Evolutionary conservation across 495 filamentous ascomycete species (phyloP).

Genomic region (Daldinia caldariorum): DNA sequence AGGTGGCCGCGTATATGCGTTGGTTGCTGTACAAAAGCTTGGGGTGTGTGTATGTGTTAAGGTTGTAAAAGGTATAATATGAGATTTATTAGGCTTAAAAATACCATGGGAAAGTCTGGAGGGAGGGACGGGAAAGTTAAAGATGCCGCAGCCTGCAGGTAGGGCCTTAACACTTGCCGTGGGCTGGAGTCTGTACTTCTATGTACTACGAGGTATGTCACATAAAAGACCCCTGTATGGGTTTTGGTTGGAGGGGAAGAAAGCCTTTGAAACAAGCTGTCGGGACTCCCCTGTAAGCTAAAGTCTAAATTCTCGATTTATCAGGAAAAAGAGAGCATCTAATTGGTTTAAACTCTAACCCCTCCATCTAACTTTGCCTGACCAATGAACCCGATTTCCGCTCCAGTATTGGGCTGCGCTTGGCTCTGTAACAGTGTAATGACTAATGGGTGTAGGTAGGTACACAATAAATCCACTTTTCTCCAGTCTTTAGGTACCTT

Average conservation of each 20-base stretch:
- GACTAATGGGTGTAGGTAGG: too few relatives aligned
- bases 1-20: not conserved
- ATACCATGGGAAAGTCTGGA: too few relatives aligned
- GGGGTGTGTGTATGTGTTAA: too few relatives aligned
- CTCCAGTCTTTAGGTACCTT: not conserved
- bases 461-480: too few relatives aligned
- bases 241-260: slow-evolving; percentile 6
- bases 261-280: slow-evolving; percentile 14
- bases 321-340: not conserved
- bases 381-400: slow-evolving; percentile 37
- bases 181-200: too few relatives aligned
- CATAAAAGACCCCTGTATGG: not conserved
- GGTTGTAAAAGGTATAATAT: not conserved
- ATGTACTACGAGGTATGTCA: too few relatives aligned
- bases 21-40: too few relatives aligned
- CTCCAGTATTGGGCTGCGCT: slow-evolving; percentile 25
- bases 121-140: too few relatives aligned
- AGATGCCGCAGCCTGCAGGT: too few relatives aligned
- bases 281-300: slow-evolving; percentile 31
- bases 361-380: slow-evolving; percentile 18
- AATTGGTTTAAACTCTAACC: slow-evolving; percentile 18
- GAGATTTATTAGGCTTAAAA: not conserved
- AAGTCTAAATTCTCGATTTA: slow-evolving; percentile 32
- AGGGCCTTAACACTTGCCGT: too few relatives aligned
- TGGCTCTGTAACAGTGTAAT: slow-evolving; percentile 10